Percentiles rank a stretch among this genome's conserved stretches.
These are phyloP conservation scores for Microdochium nivale DNA, from an alignment of 2,329 filamentous ascomycete species.

Conservation along the genomic window DNA sequence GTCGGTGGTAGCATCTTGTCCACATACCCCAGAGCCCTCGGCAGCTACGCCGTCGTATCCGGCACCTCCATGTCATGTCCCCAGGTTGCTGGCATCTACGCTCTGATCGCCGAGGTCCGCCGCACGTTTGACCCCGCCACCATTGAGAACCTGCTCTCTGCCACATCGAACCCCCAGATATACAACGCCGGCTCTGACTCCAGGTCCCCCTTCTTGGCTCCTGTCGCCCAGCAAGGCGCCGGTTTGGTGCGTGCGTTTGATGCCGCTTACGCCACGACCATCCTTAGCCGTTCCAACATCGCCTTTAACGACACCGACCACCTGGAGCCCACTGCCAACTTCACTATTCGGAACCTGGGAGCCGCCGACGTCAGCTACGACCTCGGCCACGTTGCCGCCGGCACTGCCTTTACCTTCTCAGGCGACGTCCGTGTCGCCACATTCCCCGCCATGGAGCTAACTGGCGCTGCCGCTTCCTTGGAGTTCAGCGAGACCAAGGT, in stretches of 20 bases:
- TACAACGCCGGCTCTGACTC: constrained; percentile 35
- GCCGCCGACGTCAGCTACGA: constrained; percentile 38
- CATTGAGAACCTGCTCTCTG: constrained; percentile 39
- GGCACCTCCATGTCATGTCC: constrained; percentile 36
- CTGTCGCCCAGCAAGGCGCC: constrained; percentile 51
- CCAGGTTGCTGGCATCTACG: constrained; percentile 39
- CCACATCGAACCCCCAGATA: constrained; percentile 37
- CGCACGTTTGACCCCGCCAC: constrained; percentile 36
- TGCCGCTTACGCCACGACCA: constrained; percentile 43
- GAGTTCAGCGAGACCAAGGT: constrained; percentile 26
- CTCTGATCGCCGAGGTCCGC: constrained; percentile 37
- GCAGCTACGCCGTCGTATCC: constrained; percentile 41
- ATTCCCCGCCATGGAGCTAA: constrained; percentile 36
- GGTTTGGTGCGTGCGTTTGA: constrained; percentile 53
- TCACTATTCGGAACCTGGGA: constrained; percentile 48
- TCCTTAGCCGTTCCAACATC: constrained; percentile 47
- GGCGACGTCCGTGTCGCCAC: constrained; percentile 23
- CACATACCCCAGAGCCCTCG: constrained; percentile 39
- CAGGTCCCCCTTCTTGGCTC: constrained; percentile 32
- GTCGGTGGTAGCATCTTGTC: constrained; percentile 51
- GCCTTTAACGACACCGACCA: constrained; percentile 58
- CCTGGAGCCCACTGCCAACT: constrained; percentile 37
- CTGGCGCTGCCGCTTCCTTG: constrained; percentile 31
- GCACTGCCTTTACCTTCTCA: constrained; percentile 45
- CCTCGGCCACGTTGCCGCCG: constrained; percentile 39